Base-by-base conservation (phyloP, 257 asterid species). In the Coffea canephora region DNA sequence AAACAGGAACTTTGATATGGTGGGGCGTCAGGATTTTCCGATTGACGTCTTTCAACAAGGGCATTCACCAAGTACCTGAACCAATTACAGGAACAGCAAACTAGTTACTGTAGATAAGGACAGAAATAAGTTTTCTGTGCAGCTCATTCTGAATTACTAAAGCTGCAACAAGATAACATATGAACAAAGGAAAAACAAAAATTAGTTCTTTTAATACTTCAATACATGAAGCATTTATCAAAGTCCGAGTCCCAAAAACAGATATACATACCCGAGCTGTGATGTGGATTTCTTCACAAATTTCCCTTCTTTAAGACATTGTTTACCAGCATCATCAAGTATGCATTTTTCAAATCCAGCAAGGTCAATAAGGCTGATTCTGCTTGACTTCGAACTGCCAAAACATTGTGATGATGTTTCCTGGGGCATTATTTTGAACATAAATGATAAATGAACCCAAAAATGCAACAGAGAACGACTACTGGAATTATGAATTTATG, bases 361-460 rank as follows among this genome's bases (percentile, higher is more conserved):
- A 73, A 96, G 96, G 84, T 96, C 99, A 39, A 92, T 88, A 8
- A 96, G 87, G 86, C 91, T 90, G 87, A 96, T 96, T 84, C 97
- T 88, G 85, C 99, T 94, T 75, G 90, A 91, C 89, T 85, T 94
- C 82, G 97, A 93, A 81, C 93, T 95, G 81, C 96, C 98, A 83
- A 95, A 92, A 86, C 99, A 90, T 84, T 85, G 90, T 64, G 99
- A 95, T 64, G 96, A 96, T 73, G 95, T 87, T 78, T 91, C 98
- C 98, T 96, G 91, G 82, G 36, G 69, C 71, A 86, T 71, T 21
- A 70, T 31, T 31, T 31, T 31, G 31, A 31, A 31, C 31, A 31
- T 31, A 31, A 31, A 0, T 31, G 31, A 31, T 31, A 31, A 31
- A 31, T 31, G 31, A 31, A 31, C 31, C 31, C 31, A 31, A 31